Evolutionary conservation across 2,329 filamentous ascomycete genomes (phyloP).

Genomic region (Ascochyta pisi): DNA sequence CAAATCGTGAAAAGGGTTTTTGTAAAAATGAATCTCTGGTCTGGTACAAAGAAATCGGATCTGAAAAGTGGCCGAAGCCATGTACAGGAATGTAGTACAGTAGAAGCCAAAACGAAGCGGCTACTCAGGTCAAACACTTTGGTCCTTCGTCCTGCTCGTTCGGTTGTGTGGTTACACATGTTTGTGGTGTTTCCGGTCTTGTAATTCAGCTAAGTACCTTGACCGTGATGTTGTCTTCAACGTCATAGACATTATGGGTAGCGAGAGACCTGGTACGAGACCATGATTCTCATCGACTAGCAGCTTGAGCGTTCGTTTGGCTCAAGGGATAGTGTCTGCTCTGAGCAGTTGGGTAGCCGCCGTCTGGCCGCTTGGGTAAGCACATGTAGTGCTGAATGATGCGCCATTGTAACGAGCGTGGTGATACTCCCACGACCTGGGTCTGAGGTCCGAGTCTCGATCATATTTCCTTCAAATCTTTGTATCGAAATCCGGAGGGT

Average conservation of each 20-base stretch:
- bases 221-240: not conserved
- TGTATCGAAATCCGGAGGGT: conserved; percentile 43
- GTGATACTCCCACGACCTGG: not conserved
- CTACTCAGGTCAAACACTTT: conserved; percentile 15
- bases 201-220: not conserved
- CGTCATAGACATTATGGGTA: not conserved
- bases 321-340: not conserved
- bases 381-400: not conserved
- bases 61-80: conserved; percentile 8
- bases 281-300: not conserved
- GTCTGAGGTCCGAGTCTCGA: not conserved
- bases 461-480: conserved; percentile 37
- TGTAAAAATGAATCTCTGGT: not conserved
- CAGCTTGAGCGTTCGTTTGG: not conserved
- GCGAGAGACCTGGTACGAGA: not conserved
- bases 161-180: not conserved
- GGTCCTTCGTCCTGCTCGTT: conserved; percentile 6
- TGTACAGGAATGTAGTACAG: not conserved
- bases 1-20: not conserved
- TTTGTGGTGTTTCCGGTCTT: not conserved
- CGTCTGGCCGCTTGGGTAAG: not conserved
- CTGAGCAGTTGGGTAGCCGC: not conserved
- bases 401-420: not conserved
- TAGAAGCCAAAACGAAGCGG: not conserved
- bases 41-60: not conserved